Evolutionary conservation across 2,329 filamentous ascomycete species (phyloP).

Genomic region (Paraphaeosphaeria sporulosa): DNA sequence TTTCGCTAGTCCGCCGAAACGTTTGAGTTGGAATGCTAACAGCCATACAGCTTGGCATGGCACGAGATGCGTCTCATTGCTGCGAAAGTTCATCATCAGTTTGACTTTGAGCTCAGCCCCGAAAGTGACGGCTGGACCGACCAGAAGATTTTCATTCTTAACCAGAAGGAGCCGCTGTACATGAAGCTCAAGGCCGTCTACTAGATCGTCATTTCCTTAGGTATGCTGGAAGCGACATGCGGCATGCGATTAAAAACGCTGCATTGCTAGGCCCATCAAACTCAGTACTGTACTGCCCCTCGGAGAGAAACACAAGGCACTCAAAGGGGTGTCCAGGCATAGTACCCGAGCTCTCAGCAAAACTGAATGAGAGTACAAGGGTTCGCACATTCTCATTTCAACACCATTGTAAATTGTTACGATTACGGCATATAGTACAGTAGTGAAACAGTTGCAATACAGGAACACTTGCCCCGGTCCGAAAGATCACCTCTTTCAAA

Average conservation of each 20-base stretch:
- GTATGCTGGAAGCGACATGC: not conserved
- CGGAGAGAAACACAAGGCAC: too few relatives aligned
- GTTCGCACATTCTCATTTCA: not conserved
- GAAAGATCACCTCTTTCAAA: slow-evolving; percentile 42
- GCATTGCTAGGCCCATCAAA: too few relatives aligned
- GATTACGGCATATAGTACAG: not conserved
- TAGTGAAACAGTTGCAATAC: slow-evolving; percentile 7
- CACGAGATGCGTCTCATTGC: slow-evolving; percentile 55
- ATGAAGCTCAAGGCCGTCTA: slow-evolving; percentile 11
- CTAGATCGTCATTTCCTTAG: not conserved
- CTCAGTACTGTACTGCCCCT: too few relatives aligned
- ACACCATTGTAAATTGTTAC: not conserved
- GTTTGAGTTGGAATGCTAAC: slow-evolving; percentile 15
- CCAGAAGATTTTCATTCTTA: slow-evolving; percentile 15
- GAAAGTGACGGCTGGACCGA: slow-evolving; percentile 29
- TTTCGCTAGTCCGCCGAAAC: not conserved
- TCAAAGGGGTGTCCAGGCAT: too few relatives aligned
- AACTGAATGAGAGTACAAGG: not conserved
- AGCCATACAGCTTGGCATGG: slow-evolving; percentile 38
- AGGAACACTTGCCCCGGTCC: not conserved
- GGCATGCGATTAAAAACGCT: not conserved
- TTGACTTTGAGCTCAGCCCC: slow-evolving; percentile 47
- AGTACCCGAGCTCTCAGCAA: not conserved
- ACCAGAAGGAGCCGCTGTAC: slow-evolving; percentile 11
- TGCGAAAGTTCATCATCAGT: slow-evolving; percentile 47